These are phyloP conservation scores for Adansonia madagascariensis DNA, from an alignment of 441 rosid genomes.

Conservation along the genomic window DNA sequence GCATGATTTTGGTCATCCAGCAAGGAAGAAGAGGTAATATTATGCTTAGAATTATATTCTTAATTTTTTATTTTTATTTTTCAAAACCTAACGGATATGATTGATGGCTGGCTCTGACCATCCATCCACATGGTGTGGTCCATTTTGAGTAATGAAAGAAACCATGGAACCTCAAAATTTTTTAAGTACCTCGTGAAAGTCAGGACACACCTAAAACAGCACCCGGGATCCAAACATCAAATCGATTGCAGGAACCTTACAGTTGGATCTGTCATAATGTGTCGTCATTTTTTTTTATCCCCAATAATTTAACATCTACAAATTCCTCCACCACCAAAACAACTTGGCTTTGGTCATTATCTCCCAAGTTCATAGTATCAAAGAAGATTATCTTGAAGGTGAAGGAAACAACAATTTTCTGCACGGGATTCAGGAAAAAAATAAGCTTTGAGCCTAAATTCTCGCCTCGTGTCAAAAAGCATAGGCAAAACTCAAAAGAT, in stretches of 20 bases:
- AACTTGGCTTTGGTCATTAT: not conserved
- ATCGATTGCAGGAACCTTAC: constrained; percentile 5
- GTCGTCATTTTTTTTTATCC: not conserved
- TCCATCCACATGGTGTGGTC: constrained; percentile 33
- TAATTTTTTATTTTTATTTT: too few relatives aligned
- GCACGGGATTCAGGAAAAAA: not conserved
- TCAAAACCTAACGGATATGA: not conserved
- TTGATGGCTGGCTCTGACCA: not conserved
- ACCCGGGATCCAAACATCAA: constrained; percentile 26
- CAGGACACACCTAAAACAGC: constrained; percentile 15
- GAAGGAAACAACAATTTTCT: not conserved
- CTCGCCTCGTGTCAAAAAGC: not conserved
- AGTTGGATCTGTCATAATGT: constrained; percentile 28
- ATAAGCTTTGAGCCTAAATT: not conserved
- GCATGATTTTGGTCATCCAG: not conserved
- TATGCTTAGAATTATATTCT: not conserved
- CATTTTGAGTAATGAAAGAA: constrained; percentile 5
- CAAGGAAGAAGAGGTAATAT: too few relatives aligned
- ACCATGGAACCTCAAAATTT: constrained; percentile 15
- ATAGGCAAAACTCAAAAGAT: not conserved
- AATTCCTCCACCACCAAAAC: constrained; percentile 17
- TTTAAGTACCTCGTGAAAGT: not conserved
- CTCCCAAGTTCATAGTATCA: not conserved
- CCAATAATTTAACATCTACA: not conserved
- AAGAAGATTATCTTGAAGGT: not conserved